Conservation (phyloP, 805 yeast species). For the Clavispora vitiphila region DNA sequence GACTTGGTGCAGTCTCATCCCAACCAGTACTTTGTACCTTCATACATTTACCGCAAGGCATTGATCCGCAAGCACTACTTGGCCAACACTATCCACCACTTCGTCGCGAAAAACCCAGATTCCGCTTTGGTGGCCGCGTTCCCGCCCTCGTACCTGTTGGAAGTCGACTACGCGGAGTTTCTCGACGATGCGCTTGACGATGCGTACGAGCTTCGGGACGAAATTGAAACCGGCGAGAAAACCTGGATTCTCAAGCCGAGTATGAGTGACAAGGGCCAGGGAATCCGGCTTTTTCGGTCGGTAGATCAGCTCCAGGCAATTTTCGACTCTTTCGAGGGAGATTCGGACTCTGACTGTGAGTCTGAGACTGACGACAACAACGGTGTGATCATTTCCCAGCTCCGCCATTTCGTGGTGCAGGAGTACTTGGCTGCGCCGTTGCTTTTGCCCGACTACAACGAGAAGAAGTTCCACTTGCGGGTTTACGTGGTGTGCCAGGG, state of each 20-base stretch:
- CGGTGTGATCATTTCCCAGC: constrained; percentile 78
- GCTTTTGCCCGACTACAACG: constrained; percentile 51
- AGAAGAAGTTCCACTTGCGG: constrained; percentile 84
- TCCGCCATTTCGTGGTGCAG: constrained; percentile 88
- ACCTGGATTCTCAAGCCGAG: constrained; percentile 93
- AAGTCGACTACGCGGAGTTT: constrained; percentile 93
- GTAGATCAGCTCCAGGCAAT: constrained; percentile 75
- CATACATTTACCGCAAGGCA: constrained; percentile 86
- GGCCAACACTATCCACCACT: constrained; percentile 77
- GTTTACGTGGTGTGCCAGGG: constrained; percentile 77
- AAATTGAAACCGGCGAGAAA: constrained; percentile 54
- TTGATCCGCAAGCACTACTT: constrained; percentile 86
- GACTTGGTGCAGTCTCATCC: constrained; percentile 50
- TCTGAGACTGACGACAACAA: constrained; percentile 45
- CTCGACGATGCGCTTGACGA: constrained; percentile 92
- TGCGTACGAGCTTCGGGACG: constrained; percentile 80
- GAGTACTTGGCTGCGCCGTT: constrained; percentile 70
- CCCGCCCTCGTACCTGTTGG: constrained; percentile 75
- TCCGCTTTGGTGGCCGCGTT: constrained; percentile 56
- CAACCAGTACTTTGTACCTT: constrained; percentile 56
- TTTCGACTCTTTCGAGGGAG: constrained; percentile 83
- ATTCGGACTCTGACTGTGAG: constrained; percentile 53
- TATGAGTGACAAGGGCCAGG: constrained; percentile 97
- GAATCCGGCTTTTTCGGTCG: constrained; percentile 76
- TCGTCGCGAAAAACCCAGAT: constrained; percentile 66